phyloP scores from a whole-genome alignment of 805 yeast genomes.

The Metschnikowia orientalis region DNA sequence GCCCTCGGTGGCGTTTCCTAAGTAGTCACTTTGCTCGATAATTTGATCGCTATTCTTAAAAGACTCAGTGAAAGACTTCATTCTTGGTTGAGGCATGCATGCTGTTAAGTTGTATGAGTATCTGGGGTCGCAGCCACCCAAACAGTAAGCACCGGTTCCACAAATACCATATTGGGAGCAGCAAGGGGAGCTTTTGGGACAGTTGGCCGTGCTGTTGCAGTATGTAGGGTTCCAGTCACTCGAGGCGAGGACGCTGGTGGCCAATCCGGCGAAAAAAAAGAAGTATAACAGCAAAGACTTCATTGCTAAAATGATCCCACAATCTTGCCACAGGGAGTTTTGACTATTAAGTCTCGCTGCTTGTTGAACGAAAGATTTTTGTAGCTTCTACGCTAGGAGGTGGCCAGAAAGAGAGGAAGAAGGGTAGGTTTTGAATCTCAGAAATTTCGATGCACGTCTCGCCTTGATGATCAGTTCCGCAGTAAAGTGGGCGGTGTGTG shows the following conservation, averaged over 20 bases:
- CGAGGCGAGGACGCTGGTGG: constrained; percentile 7
- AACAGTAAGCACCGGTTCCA: constrained; percentile 73
- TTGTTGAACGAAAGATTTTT: too few relatives aligned
- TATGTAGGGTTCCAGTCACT: constrained; percentile 13
- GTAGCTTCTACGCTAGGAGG: too few relatives aligned
- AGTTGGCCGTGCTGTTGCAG: constrained; percentile 52
- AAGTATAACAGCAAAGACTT: constrained; percentile 7
- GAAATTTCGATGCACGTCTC: constrained; percentile 4
- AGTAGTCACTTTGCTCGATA: constrained; percentile 34
- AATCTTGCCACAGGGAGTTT: too few relatives aligned
- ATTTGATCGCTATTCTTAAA: constrained; percentile 35
- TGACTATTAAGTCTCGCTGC: too few relatives aligned
- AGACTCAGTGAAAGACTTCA: constrained; percentile 44
- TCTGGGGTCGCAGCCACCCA: constrained; percentile 84
- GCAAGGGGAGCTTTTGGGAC: constrained; percentile 83
- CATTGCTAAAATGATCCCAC: too few relatives aligned
- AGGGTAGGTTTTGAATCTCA: too few relatives aligned
- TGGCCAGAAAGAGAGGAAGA: too few relatives aligned
- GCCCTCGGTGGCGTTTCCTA: constrained; percentile 65
- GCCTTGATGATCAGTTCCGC: too few relatives aligned
- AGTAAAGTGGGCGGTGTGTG: too few relatives aligned
- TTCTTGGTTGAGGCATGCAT: constrained; percentile 84
- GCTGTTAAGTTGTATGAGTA: constrained; percentile 60
- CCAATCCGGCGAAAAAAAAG: constrained; percentile 4
- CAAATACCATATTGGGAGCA: constrained; percentile 78